These are phyloP conservation scores for Exophiala xenobiotica DNA, from an alignment of 2,329 filamentous ascomycete species.

Conservation along the genomic window DNA sequence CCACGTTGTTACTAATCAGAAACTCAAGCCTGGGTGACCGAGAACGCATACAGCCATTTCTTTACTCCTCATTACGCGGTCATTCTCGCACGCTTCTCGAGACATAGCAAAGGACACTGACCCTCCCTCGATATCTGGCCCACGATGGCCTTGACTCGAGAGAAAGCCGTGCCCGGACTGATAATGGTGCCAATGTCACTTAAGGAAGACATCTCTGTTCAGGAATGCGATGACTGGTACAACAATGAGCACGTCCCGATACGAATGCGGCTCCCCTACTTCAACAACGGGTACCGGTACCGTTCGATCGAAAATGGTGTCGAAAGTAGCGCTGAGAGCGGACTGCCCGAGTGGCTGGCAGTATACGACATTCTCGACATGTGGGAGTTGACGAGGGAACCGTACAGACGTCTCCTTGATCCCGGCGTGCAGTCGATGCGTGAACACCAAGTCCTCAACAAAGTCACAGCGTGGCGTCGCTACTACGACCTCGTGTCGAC, in stretches of 20 bases:
- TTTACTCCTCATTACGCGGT: too few relatives aligned
- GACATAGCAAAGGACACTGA: too few relatives aligned
- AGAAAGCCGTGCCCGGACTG: too few relatives aligned
- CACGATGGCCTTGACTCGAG: too few relatives aligned
- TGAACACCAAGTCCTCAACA: constrained; percentile 60
- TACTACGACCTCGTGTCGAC: constrained; percentile 67
- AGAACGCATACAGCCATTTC: too few relatives aligned
- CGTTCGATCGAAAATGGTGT: constrained; percentile 57
- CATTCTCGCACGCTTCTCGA: too few relatives aligned
- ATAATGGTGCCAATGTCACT: too few relatives aligned
- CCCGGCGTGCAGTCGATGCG: constrained; percentile 55
- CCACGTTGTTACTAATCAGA: too few relatives aligned
- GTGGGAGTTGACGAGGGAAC: constrained; percentile 64
- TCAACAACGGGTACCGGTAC: constrained; percentile 77
- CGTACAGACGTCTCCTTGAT: constrained; percentile 58
- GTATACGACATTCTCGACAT: constrained; percentile 79
- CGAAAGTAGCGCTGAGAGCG: neutral
- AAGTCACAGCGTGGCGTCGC: constrained; percentile 67
- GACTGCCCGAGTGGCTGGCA: constrained; percentile 5
- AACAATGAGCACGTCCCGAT: constrained; percentile 91
- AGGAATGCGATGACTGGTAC: constrained; percentile 67
- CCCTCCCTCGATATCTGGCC: too few relatives aligned
- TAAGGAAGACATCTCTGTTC: too few relatives aligned
- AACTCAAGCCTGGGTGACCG: too few relatives aligned
- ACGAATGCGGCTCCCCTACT: constrained; percentile 71